These are phyloP conservation scores for Hamigera avellanea DNA, from an alignment of 495 filamentous ascomycete species.

Conservation along the genomic window DNA sequence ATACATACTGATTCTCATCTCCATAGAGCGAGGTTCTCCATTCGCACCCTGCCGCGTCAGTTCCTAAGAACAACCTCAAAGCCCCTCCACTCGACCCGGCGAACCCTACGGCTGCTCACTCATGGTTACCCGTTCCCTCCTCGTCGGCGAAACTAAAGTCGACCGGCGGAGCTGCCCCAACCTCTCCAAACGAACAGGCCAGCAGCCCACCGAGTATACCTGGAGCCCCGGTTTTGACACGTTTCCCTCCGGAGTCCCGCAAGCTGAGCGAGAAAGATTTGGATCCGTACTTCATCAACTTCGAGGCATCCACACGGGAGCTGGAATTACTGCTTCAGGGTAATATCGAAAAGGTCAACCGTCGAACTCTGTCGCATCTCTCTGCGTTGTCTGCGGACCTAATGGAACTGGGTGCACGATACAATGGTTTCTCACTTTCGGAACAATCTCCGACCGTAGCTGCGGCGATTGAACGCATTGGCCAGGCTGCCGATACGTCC, in stretches of 20 bases:
- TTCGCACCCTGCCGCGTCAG: constrained; percentile 76
- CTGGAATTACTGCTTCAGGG: constrained; percentile 78
- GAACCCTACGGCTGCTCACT: constrained; percentile 79
- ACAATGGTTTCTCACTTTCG: constrained; percentile 93
- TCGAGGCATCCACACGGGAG: constrained; percentile 78
- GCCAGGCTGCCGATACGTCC: constrained; percentile 89
- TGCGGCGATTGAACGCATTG: constrained; percentile 87
- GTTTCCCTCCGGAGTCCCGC: constrained; percentile 72
- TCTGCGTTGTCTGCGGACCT: constrained; percentile 75
- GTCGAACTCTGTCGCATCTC: constrained; percentile 74
- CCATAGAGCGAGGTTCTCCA: constrained; percentile 84
- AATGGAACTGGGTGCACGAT: constrained; percentile 81
- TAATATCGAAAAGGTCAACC: constrained; percentile 90
- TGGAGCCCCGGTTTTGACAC: constrained; percentile 54
- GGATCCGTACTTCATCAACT: constrained; percentile 89
- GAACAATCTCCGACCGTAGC: constrained; percentile 79
- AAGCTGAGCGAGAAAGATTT: constrained; percentile 77
- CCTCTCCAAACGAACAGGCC: constrained; percentile 34
- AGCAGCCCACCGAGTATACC: constrained; percentile 40
- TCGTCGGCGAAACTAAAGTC: constrained; percentile 75
- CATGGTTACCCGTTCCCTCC: constrained; percentile 76
- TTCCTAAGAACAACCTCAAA: constrained; percentile 87
- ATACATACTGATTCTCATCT: constrained; percentile 17
- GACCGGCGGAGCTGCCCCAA: constrained; percentile 2
- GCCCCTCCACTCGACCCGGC: constrained; percentile 88